phyloP scores from a whole-genome alignment of 352 stramenopile species.

The Phytophthora syringae region DNA sequence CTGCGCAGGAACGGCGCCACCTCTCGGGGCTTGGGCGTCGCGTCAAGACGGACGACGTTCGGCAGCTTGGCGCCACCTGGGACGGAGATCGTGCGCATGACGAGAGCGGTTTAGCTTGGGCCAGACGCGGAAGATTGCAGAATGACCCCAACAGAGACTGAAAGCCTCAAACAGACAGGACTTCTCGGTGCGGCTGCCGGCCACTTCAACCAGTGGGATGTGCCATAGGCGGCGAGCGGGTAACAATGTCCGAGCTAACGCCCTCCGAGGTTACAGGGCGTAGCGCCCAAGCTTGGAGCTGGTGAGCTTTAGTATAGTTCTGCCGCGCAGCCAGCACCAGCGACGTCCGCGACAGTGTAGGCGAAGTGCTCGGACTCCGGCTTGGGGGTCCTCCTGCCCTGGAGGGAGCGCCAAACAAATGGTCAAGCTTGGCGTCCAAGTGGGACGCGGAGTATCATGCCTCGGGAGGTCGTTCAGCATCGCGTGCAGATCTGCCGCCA shows the following conservation, averaged over 20 bases:
- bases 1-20: slow-evolving; percentile 67
- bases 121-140: slow-evolving; percentile 24
- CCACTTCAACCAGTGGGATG: slow-evolving; percentile 36
- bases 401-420: no score
- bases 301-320: no score
- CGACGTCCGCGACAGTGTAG: no score
- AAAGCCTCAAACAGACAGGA: slow-evolving; percentile 22
- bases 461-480: not conserved
- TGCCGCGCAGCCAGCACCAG: not conserved
- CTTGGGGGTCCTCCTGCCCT: no score
- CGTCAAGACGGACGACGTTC: not conserved
- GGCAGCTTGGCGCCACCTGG: slow-evolving; percentile 20
- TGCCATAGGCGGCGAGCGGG: slow-evolving; percentile 14
- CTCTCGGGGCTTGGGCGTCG: slow-evolving; percentile 19
- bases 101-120: not conserved
- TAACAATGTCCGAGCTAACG: not conserved
- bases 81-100: slow-evolving; percentile 29
- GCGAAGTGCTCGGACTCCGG: no score
- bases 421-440: not conserved
- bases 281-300: no score
- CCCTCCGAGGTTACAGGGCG: not conserved
- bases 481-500: slow-evolving; percentile 21
- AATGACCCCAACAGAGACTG: slow-evolving; percentile 29
- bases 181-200: slow-evolving; percentile 26
- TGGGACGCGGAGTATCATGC: slow-evolving; percentile 27